Evolutionary conservation across 345 rosid species (phyloP), one percentile per base, ranked within the genome.

Genomic region (Linum tenue): DNA sequence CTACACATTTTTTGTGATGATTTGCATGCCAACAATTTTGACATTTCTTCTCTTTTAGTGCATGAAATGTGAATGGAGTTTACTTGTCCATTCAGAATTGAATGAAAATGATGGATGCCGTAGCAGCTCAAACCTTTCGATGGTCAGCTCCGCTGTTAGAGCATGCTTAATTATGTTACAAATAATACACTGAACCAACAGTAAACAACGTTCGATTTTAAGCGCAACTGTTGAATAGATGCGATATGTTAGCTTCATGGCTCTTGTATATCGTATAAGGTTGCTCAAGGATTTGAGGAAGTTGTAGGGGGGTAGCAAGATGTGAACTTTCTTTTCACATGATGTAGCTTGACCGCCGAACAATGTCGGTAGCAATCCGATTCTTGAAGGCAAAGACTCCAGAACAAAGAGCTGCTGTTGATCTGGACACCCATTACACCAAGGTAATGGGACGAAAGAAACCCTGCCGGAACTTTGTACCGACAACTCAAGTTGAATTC

Each of bases 391-490:
- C 99, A 65, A 91, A 83, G 71, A 84, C 97, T 64, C 97, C 97
- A 8, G 82, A 85, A 67, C 86, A 90, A 77, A 85, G 99, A 74
- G 99, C 99, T 51, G 95, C 90, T 3, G 99, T 94, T 73, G 99
- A 94, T 78, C 78, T 94, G 81, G 99, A 94, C 76, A 90, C 99
- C 40, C 99, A 94, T 75, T 94, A 86, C 73, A 70, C 99, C 59
- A 70, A 81, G 90, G 98, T 90, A 38, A 36, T 40, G 53, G 11
- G 10, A 62, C 39, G 1, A 38, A 14, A 17, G 31, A 56, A 4
- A 31, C 5, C 9, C 59, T 39, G 48, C 7, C 39, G 51, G 16
- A 55, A 31, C 40, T 55, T 7, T 39, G 8, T 56, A 64, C 40
- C 14, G 42, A 59, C 53, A 70, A 60, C 39, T 70, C 7, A 53